Base-by-base conservation (phyloP, 805 yeast genomes). In the Hanseniaspora thailandica region DNA sequence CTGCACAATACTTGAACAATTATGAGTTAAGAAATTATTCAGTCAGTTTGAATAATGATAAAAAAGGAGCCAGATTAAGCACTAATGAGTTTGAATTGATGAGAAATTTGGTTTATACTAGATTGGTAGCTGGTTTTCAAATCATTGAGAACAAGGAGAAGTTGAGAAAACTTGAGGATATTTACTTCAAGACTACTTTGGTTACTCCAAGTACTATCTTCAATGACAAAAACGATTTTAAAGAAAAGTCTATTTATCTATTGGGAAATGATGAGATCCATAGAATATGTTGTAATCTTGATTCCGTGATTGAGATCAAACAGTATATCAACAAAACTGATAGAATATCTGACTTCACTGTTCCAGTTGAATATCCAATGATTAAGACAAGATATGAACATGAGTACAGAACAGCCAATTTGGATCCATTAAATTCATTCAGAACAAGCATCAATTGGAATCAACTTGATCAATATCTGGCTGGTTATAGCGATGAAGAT, bases 61-160 rank as follows among this genome's bases (percentile, higher is more conserved):
- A 75, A 31, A 75, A 77, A 61, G 74, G 75, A 3, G 70, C 79
- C 22, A 41, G 28, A 9, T 28, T 50, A 9, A 43, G 54, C 39
- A 50, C 35, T 13, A 50, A 35, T 43, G 47, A 50, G 10, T 75
- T 76, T 17, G 84, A 80, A 31, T 68, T 93, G 39, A 72, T 93
- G 74, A 76, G 88, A 53, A 94, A 87, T 58, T 86, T 93, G 94
- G 80, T 93, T 10, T 83, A 86, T 43, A 69, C 86, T 58, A 72
- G 99, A 55, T 70, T 93, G 26, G 75, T 86, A 52, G 71, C 86
- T 53, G 98, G 99, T 0, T 94, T 88, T 63, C 99, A 93, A 63
- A 80, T 93, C 31, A 77, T 77, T 44, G 95, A 95, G 0, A 47
- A 44, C 15, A 47, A 38, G 33, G 33, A 19, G n/a, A 23, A 50